phyloP scores from a whole-genome alignment of 1,284 basidiomycete genomes.

The Gastroboletus turbinatus region DNA sequence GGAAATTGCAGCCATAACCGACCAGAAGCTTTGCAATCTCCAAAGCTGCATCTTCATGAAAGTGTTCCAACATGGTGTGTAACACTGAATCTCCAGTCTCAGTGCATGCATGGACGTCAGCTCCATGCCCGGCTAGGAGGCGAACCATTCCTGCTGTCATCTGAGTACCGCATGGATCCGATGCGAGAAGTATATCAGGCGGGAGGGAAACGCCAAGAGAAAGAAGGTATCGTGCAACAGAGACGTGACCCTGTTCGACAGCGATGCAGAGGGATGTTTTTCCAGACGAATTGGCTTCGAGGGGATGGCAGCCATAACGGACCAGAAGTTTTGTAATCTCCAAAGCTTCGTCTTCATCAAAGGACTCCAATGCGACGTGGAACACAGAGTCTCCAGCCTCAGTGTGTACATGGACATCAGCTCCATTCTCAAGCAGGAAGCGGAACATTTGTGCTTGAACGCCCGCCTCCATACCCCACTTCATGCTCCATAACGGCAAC shows the following conservation, averaged over 20 bases:
- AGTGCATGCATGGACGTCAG: not conserved
- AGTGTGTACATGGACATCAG: not conserved
- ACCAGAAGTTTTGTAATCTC: not conserved
- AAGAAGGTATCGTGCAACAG: too few relatives aligned
- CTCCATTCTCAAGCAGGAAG: not conserved
- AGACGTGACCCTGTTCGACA: too few relatives aligned
- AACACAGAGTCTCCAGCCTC: not conserved
- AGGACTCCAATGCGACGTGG: not conserved
- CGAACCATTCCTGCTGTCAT: too few relatives aligned
- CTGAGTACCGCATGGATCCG: too few relatives aligned
- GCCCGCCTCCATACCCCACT: not conserved
- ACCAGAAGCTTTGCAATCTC: not conserved
- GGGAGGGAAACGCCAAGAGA: not conserved
- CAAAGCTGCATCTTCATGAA: not conserved
- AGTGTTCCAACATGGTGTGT: not conserved
- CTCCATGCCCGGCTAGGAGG: not conserved
- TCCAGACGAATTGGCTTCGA: not conserved
- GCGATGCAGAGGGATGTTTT: too few relatives aligned
- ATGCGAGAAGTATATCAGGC: too few relatives aligned
- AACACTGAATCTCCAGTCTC: not conserved
- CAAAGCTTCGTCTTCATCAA: not conserved
- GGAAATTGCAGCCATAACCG: too few relatives aligned
- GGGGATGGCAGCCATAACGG: not conserved
- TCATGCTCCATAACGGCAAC: not conserved
- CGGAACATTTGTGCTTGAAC: not conserved